These are phyloP conservation scores for Grosmannia clavigera DNA, from an alignment of 2,329 filamentous ascomycete genomes.

Conservation along the genomic window DNA sequence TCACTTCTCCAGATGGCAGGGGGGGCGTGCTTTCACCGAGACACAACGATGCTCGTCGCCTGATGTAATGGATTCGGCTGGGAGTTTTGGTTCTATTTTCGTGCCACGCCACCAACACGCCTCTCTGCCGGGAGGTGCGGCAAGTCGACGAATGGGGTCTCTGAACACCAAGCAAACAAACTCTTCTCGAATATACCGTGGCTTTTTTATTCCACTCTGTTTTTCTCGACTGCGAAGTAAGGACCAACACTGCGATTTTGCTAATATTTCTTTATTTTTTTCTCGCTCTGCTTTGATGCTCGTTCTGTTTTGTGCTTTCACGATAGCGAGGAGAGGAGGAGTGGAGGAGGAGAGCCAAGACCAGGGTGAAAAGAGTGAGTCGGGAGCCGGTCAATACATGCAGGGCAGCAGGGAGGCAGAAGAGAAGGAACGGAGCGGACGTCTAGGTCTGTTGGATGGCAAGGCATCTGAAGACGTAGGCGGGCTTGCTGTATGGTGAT, in stretches of 20 bases:
- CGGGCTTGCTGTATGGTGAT: background rate
- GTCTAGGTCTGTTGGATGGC: background rate
- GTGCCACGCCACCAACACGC: slow-evolving; percentile 4
- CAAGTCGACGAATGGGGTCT: slow-evolving; percentile 9
- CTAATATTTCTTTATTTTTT: slow-evolving; percentile 4
- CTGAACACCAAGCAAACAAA: slow-evolving; percentile 5
- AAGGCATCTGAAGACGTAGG: background rate
- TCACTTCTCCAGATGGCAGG: slow-evolving; percentile 1
- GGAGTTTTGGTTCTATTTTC: slow-evolving; percentile 13
- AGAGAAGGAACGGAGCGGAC: background rate
- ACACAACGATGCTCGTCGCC: slow-evolving; percentile 4
- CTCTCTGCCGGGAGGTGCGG: background rate
- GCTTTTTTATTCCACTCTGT: background rate
- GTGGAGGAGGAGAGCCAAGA: background rate
- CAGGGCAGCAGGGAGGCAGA: background rate
- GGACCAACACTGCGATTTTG: slow-evolving; percentile 5
- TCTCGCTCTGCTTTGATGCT: background rate
- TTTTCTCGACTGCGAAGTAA: slow-evolving; percentile 3
- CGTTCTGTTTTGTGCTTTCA: background rate
- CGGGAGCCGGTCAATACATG: background rate
- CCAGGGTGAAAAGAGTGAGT: background rate
- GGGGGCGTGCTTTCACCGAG: slow-evolving; percentile 4
- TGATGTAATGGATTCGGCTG: slow-evolving; percentile 12
- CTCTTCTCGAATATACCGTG: slow-evolving; percentile 5
- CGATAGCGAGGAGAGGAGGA: background rate